Conservation (phyloP, 257 asterid species). For the Ajuga chamaepitys region DNA sequence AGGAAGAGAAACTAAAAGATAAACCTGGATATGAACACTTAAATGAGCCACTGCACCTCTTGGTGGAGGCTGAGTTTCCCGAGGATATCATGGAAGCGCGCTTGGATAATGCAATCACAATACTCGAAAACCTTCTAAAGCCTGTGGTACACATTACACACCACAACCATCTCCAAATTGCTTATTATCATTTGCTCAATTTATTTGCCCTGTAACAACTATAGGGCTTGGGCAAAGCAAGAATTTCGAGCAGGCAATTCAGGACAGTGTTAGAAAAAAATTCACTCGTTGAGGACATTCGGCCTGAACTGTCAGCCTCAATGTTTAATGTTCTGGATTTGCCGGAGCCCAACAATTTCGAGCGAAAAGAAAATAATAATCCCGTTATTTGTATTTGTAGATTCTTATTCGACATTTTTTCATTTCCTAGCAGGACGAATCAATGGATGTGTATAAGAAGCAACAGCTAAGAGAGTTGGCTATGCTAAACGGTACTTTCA, state of each 20-base stretch:
- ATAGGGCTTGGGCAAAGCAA: too few relatives aligned
- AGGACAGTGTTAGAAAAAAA: too few relatives aligned
- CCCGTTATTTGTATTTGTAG: neutral
- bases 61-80: slow-evolving; percentile 76
- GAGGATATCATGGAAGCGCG: slow-evolving; percentile 64
- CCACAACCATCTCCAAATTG: neutral
- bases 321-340: too few relatives aligned
- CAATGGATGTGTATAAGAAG: slow-evolving; percentile 65
- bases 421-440: slow-evolving; percentile 42
- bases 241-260: too few relatives aligned
- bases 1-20: slow-evolving; percentile 73
- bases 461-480: slow-evolving; percentile 79
- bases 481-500: slow-evolving; percentile 55
- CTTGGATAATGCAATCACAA: slow-evolving; percentile 52
- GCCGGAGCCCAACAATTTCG: too few relatives aligned
- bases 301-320: too few relatives aligned
- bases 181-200: neutral
- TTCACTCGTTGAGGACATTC: too few relatives aligned
- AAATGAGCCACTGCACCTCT: slow-evolving; percentile 75
- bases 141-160: slow-evolving; percentile 53
- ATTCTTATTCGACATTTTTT: neutral
- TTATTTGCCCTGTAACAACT: too few relatives aligned
- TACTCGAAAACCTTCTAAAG: slow-evolving; percentile 63
- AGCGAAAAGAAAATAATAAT: too few relatives aligned
- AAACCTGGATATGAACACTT: slow-evolving; percentile 79